These are phyloP conservation scores for Knufia fluminis DNA, from an alignment of 2,329 filamentous ascomycete genomes.

Conservation along the genomic window DNA sequence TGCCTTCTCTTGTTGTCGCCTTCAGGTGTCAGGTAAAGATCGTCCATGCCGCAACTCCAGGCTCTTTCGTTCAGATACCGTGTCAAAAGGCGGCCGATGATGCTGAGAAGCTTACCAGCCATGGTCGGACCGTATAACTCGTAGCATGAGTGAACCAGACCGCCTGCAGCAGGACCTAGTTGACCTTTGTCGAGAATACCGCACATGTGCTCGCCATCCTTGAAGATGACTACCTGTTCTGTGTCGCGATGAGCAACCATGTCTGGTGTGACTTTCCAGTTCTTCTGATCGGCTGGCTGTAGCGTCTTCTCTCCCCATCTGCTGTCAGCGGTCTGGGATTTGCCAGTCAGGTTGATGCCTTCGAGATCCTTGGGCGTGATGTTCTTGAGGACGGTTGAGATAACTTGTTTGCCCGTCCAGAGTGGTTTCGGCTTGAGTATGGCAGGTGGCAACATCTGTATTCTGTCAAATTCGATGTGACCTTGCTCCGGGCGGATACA, in stretches of 20 bases:
- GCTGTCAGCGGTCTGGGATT: slow-evolving; percentile 66
- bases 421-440: slow-evolving; percentile 69
- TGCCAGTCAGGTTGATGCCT: slow-evolving; percentile 69
- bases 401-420: slow-evolving; percentile 95
- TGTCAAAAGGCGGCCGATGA: slow-evolving; percentile 79
- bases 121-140: slow-evolving; percentile 83
- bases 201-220: slow-evolving; percentile 75
- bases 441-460: slow-evolving; percentile 71
- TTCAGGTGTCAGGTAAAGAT: slow-evolving; percentile 71
- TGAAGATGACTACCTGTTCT: slow-evolving; percentile 72
- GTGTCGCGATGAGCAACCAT: slow-evolving; percentile 38
- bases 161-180: slow-evolving; percentile 76
- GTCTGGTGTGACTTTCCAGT: slow-evolving; percentile 19
- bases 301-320: slow-evolving; percentile 58
- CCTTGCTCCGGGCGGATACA: slow-evolving; percentile 83
- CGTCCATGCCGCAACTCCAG: slow-evolving; percentile 95
- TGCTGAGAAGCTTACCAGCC: slow-evolving; percentile 79
- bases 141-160: slow-evolving; percentile 83
- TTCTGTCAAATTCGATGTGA: slow-evolving; percentile 72
- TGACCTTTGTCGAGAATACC: slow-evolving; percentile 96
- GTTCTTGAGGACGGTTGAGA: slow-evolving; percentile 87
- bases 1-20: slow-evolving; percentile 65
- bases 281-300: slow-evolving; percentile 34
- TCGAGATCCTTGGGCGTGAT: slow-evolving; percentile 69
- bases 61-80: slow-evolving; percentile 86